phyloP scores from a whole-genome alignment of 768 basidiomycete genomes.

The Leucosporidium scottii region DNA sequence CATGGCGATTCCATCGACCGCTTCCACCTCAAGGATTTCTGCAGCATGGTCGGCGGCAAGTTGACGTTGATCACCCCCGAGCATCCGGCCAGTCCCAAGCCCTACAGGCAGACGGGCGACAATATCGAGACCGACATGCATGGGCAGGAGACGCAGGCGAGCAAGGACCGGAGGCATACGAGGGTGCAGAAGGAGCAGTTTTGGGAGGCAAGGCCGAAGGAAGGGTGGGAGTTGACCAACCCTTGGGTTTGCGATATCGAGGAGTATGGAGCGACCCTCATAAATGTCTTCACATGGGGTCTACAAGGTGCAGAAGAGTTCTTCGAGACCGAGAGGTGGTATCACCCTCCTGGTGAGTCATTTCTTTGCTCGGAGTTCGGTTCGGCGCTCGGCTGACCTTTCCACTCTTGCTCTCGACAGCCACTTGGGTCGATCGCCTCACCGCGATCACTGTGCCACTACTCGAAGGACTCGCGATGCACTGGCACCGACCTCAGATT shows the following conservation, averaged over 20 bases:
- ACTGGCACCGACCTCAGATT: conserved; percentile 28
- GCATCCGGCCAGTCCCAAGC: conserved; percentile 21
- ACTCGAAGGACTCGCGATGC: conserved; percentile 18
- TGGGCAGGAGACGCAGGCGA: conserved; percentile 1
- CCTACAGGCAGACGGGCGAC: conserved; percentile 9
- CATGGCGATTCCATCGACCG: conserved; percentile 34
- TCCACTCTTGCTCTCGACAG: not conserved
- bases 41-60: conserved; percentile 21
- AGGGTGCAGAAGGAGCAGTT: conserved; percentile 12
- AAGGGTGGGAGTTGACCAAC: conserved; percentile 28
- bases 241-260: conserved; percentile 31
- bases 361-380: not conserved
- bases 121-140: not conserved
- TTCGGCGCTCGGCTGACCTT: not conserved
- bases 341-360: conserved; percentile 24
- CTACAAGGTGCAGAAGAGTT: conserved; percentile 28
- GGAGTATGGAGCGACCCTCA: conserved; percentile 28
- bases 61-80: conserved; percentile 14
- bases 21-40: conserved; percentile 34
- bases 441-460: conserved; percentile 22
- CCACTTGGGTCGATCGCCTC: conserved; percentile 27
- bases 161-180: not conserved
- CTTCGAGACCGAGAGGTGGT: conserved; percentile 31
- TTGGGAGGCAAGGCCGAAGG: conserved; percentile 22
- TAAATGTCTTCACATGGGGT: conserved; percentile 31